Evolutionary conservation across 306 rosid species (phyloP).

Genomic region (Senna siamea): DNA sequence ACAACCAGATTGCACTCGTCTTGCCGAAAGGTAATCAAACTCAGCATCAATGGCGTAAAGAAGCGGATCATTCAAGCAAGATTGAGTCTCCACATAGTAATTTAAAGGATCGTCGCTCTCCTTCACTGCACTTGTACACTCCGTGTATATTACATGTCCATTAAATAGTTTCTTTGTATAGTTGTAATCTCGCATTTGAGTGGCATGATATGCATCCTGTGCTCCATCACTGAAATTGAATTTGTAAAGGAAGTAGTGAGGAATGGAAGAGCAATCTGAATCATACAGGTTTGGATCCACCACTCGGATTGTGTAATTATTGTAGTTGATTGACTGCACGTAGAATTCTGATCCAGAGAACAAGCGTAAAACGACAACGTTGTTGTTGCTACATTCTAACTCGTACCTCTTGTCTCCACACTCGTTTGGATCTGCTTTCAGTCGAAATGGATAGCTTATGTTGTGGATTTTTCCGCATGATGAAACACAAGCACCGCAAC

Average conservation of each 20-base stretch:
- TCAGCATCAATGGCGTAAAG: neutral
- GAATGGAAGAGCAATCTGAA: conserved; percentile 6
- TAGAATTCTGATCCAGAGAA: neutral
- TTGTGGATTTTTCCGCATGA: conserved; percentile 22
- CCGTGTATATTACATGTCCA: neutral
- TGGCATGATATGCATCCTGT: neutral
- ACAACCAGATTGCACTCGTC: neutral
- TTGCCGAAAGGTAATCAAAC: neutral
- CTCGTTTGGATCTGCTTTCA: neutral
- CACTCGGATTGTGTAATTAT: conserved; percentile 40
- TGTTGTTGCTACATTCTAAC: conserved; percentile 14
- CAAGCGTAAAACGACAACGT: neutral
- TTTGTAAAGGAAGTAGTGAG: conserved; percentile 6
- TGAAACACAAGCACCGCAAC: neutral
- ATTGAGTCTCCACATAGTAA: too few relatives aligned
- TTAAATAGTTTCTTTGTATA: too few relatives aligned
- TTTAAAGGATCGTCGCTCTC: neutral
- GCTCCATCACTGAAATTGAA: conserved; percentile 10
- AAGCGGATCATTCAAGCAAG: neutral
- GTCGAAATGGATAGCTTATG: conserved; percentile 42
- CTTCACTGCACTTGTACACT: neutral
- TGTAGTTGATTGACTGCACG: conserved; percentile 38
- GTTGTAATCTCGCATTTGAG: neutral
- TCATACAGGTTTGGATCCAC: conserved; percentile 24
- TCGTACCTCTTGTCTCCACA: neutral